phyloP scores from a whole-genome alignment of 192 early-diverging fungal species.

The Coemansia umbellata region DNA sequence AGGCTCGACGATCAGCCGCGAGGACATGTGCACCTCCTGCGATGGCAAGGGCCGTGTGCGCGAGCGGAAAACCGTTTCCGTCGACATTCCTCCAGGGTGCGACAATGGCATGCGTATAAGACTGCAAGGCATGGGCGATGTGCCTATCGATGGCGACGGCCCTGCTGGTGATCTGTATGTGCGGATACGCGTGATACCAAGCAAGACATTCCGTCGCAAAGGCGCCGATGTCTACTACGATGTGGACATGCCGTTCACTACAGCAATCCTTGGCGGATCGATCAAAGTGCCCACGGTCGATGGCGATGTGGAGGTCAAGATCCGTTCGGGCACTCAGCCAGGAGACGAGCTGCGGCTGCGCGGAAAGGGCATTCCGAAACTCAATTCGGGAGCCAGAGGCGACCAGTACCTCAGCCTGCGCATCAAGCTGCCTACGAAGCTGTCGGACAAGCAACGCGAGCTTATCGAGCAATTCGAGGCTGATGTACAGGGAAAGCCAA shows the following conservation, averaged over 20 bases:
- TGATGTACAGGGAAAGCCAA: slow-evolving; percentile 15
- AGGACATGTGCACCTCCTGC: slow-evolving; percentile 72
- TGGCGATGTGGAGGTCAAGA: slow-evolving; percentile 89
- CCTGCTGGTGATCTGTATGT: slow-evolving; percentile 81
- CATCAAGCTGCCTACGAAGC: slow-evolving; percentile 68
- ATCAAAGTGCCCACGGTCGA: slow-evolving; percentile 89
- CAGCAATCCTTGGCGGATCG: slow-evolving; percentile 83
- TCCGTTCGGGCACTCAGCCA: slow-evolving; percentile 85
- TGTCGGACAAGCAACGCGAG: slow-evolving; percentile 51
- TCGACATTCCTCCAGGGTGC: slow-evolving; percentile 83
- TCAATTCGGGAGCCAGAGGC: slow-evolving; percentile 61
- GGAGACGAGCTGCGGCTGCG: slow-evolving; percentile 78
- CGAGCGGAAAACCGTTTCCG: slow-evolving; percentile 62
- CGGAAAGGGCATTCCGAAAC: slow-evolving; percentile 67
- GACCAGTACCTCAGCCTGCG: slow-evolving; percentile 90
- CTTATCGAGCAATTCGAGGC: slow-evolving; percentile 63
- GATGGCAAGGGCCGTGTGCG: slow-evolving; percentile 77
- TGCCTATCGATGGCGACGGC: slow-evolving; percentile 67
- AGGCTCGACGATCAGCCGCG: slow-evolving; percentile 64
- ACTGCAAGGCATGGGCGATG: slow-evolving; percentile 78
- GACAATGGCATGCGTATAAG: slow-evolving; percentile 80
- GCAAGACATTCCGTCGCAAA: slow-evolving; percentile 77
- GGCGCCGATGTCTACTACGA: slow-evolving; percentile 75
- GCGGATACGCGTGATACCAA: slow-evolving; percentile 67
- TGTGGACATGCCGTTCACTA: slow-evolving; percentile 74